phyloP scores from a whole-genome alignment of 768 basidiomycete genomes.

The Holtermannia corniformis region DNA sequence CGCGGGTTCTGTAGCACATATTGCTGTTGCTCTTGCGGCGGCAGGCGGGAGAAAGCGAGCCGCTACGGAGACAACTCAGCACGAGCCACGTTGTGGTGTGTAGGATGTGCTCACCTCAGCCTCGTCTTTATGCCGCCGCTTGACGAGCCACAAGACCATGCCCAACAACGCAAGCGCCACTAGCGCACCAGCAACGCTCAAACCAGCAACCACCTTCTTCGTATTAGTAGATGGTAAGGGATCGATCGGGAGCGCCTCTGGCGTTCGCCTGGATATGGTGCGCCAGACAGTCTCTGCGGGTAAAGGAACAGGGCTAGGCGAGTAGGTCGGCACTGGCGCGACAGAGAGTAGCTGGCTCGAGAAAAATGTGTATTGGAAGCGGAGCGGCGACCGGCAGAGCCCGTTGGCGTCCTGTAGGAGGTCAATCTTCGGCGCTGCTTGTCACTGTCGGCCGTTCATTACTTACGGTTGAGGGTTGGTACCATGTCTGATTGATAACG shows the following conservation, averaged over 20 bases:
- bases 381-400: slow-evolving; percentile 5
- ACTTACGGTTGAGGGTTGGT: slow-evolving; percentile 33
- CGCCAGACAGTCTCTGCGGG: slow-evolving; percentile 29
- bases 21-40: slow-evolving; percentile 17
- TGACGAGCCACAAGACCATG: slow-evolving; percentile 21
- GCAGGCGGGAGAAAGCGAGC: slow-evolving; percentile 29
- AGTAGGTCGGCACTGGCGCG: slow-evolving; percentile 19
- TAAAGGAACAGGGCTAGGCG: slow-evolving; percentile 14
- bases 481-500: slow-evolving; percentile 38
- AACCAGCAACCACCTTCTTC: slow-evolving; percentile 25
- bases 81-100: neutral
- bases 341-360: slow-evolving; percentile 29
- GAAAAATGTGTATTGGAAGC: slow-evolving; percentile 29
- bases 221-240: slow-evolving; percentile 5
- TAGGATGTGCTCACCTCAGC: slow-evolving; percentile 23
- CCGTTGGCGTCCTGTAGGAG: slow-evolving; percentile 3
- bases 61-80: slow-evolving; percentile 7
- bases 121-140: slow-evolving; percentile 18
- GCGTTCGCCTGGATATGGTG: slow-evolving; percentile 14
- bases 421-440: neutral
- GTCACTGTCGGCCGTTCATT: neutral
- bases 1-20: neutral
- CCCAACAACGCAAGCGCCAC: slow-evolving; percentile 20
- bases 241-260: slow-evolving; percentile 29
- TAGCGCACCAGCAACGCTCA: slow-evolving; percentile 27